These are phyloP conservation scores for Russula lepida DNA, from an alignment of 768 basidiomycete genomes.

Conservation along the genomic window DNA sequence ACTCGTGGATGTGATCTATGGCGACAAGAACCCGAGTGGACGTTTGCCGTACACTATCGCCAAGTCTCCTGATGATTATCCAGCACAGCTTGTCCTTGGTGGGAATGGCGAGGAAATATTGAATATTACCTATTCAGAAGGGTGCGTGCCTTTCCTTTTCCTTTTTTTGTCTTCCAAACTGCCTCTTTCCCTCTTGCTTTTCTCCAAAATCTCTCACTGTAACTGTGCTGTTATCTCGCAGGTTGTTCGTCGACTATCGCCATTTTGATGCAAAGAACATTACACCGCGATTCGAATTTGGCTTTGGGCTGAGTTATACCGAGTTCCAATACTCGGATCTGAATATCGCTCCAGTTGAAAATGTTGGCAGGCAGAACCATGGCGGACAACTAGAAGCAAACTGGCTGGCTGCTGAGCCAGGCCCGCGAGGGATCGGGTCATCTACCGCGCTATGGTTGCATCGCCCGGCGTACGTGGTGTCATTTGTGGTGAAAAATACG, in stretches of 20 bases:
- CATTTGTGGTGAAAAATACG: conserved; percentile 58
- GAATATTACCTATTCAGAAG: conserved; percentile 58
- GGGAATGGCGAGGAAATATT: conserved; percentile 28
- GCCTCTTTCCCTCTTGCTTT: neutral
- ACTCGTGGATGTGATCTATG: conserved; percentile 71
- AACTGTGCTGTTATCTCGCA: neutral
- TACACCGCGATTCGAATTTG: conserved; percentile 79
- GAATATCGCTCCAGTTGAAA: conserved; percentile 27
- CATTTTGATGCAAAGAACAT: conserved; percentile 51
- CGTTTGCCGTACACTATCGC: conserved; percentile 67
- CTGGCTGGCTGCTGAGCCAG: conserved; percentile 55
- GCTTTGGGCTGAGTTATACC: conserved; percentile 84
- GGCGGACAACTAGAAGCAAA: conserved; percentile 34
- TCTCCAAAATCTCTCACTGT: too few species aligned
- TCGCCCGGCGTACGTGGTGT: conserved; percentile 51
- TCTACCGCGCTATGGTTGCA: conserved; percentile 64
- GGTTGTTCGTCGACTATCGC: conserved; percentile 30
- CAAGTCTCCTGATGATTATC: conserved; percentile 44
- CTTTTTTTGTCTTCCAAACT: conserved; percentile 8
- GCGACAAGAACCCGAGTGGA: conserved; percentile 63
- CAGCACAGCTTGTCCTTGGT: conserved; percentile 32
- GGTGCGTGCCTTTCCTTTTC: conserved; percentile 9
- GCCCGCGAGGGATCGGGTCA: conserved; percentile 47
- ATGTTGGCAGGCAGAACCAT: conserved; percentile 24
- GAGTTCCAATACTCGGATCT: conserved; percentile 64